These are phyloP conservation scores for Phellopilus nigrolimitatus DNA, from an alignment of 1,284 basidiomycete genomes.

Conservation along the genomic window DNA sequence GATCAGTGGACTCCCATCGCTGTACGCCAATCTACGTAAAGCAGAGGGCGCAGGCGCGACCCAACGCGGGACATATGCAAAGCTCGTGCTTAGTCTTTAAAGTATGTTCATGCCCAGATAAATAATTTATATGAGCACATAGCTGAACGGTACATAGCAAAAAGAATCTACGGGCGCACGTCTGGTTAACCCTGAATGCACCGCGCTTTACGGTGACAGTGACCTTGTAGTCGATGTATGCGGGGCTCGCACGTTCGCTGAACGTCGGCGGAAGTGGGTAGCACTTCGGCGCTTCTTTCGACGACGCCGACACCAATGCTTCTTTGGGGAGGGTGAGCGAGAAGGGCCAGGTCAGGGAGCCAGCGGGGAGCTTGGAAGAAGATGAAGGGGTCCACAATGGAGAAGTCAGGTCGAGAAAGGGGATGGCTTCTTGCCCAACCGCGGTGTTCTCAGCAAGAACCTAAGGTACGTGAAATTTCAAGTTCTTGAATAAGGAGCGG, in stretches of 20 bases:
- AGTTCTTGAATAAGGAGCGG: too few relatives aligned
- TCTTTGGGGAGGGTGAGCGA: constrained; percentile 31
- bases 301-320: constrained; percentile 25
- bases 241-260: constrained; percentile 34
- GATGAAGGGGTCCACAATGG: constrained; percentile 26
- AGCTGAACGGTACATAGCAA: neutral
- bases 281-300: constrained; percentile 24
- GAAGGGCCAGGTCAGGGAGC: constrained; percentile 30
- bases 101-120: too few relatives aligned
- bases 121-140: neutral
- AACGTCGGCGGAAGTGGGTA: constrained; percentile 35
- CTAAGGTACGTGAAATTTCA: too few relatives aligned
- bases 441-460: constrained; percentile 30
- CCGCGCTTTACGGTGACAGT: constrained; percentile 32
- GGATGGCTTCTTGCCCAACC: constrained; percentile 34
- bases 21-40: constrained; percentile 31
- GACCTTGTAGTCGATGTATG: constrained; percentile 38
- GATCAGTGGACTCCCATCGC: constrained; percentile 26
- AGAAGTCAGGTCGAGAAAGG: constrained; percentile 28
- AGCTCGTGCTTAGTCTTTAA: constrained; percentile 27
- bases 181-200: constrained; percentile 31
- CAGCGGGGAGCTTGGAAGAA: constrained; percentile 25
- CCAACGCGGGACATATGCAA: constrained; percentile 33
- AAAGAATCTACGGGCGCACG: constrained; percentile 24
- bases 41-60: constrained; percentile 30